Percentiles rank a stretch among this genome's conserved stretches.
These are phyloP conservation scores for Verticillium albo-atrum DNA, from an alignment of 2,329 filamentous ascomycete species.

Conservation along the genomic window DNA sequence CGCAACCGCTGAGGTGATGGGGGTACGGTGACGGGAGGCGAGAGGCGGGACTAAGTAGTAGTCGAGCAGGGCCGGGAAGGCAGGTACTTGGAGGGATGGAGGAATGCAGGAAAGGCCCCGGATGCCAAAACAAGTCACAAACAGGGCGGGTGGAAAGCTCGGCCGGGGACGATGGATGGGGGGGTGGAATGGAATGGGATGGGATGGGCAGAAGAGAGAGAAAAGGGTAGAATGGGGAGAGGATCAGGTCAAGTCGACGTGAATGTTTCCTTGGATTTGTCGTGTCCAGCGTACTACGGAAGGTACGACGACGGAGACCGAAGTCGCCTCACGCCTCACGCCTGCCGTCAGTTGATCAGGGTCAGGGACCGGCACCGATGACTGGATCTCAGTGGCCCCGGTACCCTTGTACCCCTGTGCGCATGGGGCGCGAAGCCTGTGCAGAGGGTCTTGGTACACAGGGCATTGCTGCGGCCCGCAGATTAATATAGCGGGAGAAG, in stretches of 20 bases:
- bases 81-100: background rate
- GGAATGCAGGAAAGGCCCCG: background rate
- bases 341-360: no score
- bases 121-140: background rate
- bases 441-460: conserved; percentile 2
- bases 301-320: no score
- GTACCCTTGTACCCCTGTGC: background rate
- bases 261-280: background rate
- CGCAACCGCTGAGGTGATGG: conserved; percentile 13
- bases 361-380: no score
- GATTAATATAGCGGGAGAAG: conserved; percentile 10
- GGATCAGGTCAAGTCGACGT: background rate
- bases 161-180: background rate
- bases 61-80: background rate
- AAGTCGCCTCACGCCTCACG: no score
- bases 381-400: no score
- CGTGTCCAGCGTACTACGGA: no score
- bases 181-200: no score
- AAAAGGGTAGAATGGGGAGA: background rate
- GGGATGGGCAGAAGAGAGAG: background rate
- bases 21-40: background rate
- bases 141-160: background rate
- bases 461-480: conserved; percentile 11
- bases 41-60: background rate
- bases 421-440: conserved; percentile 1